Evolutionary conservation across 441 rosid species (phyloP).

Genomic region (Gossypium gossypioides): DNA sequence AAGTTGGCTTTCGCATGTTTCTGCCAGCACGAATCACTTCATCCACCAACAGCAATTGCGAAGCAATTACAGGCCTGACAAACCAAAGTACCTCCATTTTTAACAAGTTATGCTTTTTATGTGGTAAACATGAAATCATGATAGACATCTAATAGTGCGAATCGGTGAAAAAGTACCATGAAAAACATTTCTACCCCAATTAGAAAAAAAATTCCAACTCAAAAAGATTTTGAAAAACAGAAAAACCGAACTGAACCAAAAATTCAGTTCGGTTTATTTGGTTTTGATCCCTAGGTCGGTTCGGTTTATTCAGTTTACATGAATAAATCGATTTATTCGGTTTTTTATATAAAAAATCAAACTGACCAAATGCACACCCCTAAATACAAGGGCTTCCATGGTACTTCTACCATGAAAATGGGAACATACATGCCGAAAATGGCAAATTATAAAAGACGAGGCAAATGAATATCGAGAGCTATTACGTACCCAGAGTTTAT

Average conservation of each 20-base stretch:
- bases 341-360: too few relatives aligned
- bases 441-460: background rate
- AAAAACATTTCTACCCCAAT: too few relatives aligned
- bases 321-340: too few relatives aligned
- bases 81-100: background rate
- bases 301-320: too few relatives aligned
- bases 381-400: too few relatives aligned
- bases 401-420: background rate
- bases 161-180: too few relatives aligned
- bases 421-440: background rate
- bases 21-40: constrained; percentile 95
- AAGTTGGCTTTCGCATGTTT: constrained; percentile 88
- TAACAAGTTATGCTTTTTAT: background rate
- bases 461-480: background rate
- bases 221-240: too few relatives aligned
- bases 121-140: background rate
- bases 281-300: too few relatives aligned
- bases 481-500: constrained; percentile 69
- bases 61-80: constrained; percentile 78
- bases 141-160: background rate
- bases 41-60: constrained; percentile 85
- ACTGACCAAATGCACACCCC: too few relatives aligned
- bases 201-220: too few relatives aligned
- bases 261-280: too few relatives aligned
- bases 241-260: too few relatives aligned